Base-by-base conservation (phyloP, 805 yeast genomes). In the Candida tallmaniae region DNA sequence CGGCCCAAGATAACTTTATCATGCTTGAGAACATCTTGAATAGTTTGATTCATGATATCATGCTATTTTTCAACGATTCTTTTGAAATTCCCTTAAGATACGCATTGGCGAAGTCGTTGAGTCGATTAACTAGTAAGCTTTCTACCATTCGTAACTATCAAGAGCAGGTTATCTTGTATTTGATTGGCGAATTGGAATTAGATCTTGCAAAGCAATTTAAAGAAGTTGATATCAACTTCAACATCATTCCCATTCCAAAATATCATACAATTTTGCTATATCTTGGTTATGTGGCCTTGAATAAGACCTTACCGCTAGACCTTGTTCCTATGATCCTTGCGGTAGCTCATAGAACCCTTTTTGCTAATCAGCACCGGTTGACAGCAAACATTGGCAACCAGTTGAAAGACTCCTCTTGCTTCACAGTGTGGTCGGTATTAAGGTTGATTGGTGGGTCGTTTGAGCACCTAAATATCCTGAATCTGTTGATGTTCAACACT, bases 351-450 rank as follows among this genome's bases (percentile, higher is more conserved):
- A 49, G 52, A 24, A 62, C 68, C 0, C 54, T 81, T 3, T 77
- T 71, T 39, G 71, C 83, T 33, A 81, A 80, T 37, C 85, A 80
- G 41, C 60, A 65, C 19, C 57, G 70, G 29, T 48, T 76, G 5
- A 72, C 78, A 0, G 60, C 64, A 15, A 60, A 77, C 0, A 52
- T 73, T 5, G 95, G 95, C 0, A 58, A 73, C 2, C 86, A 80
- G 45, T 70, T 90, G 1, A 68, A 95, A 38, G 97, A 89, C 54
- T 78, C 96, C 0, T 77, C 90, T 0, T 83, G 94, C 54, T 89
- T 83, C 49, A 75, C 84, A 0, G 58, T 77, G n/a, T 89, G 97
- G 97, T 74, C 95, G 0, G 35, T 83, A 12, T 68, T 75, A 23
- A 68, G 82, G 43, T 58, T 59, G 50, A 47, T 59, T 37, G 27